phyloP scores from a whole-genome alignment of 2,329 filamentous ascomycete species.

The Leptographium galeiforme region DNA sequence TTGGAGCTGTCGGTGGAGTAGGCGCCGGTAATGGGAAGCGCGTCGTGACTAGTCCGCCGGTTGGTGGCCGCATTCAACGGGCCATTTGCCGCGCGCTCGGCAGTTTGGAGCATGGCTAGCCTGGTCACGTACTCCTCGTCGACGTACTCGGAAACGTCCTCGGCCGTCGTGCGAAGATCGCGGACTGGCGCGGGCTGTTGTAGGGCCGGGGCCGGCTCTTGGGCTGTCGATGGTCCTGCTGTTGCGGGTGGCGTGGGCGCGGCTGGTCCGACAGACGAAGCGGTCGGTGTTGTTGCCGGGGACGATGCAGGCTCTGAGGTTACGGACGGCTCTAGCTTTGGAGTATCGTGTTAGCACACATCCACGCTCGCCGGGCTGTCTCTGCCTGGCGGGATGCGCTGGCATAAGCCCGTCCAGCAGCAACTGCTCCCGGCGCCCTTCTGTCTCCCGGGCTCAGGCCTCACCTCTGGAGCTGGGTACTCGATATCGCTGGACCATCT shows the following conservation, averaged over 20 bases:
- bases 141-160: background rate
- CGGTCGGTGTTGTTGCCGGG: background rate
- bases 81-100: background rate
- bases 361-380: background rate
- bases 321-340: background rate
- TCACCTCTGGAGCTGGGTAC: too few species aligned
- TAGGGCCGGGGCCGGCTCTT: too few species aligned
- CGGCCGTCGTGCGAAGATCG: background rate
- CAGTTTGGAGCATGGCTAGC: background rate
- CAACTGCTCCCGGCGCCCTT: too few species aligned
- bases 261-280: background rate
- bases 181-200: too few species aligned
- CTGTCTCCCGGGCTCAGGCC: too few species aligned
- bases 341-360: background rate
- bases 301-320: background rate
- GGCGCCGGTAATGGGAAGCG: too few species aligned
- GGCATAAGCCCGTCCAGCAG: constrained; percentile 4
- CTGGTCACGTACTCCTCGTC: background rate
- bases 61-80: too few species aligned
- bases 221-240: too few species aligned
- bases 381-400: constrained; percentile 7
- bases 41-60: too few species aligned
- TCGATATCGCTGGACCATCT: too few species aligned
- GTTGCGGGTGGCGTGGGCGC: too few species aligned
- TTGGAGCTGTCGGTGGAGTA: too few species aligned